These are phyloP conservation scores for Citrullus mucosospermus DNA, from an alignment of 306 rosid species.

Conservation along the genomic window DNA sequence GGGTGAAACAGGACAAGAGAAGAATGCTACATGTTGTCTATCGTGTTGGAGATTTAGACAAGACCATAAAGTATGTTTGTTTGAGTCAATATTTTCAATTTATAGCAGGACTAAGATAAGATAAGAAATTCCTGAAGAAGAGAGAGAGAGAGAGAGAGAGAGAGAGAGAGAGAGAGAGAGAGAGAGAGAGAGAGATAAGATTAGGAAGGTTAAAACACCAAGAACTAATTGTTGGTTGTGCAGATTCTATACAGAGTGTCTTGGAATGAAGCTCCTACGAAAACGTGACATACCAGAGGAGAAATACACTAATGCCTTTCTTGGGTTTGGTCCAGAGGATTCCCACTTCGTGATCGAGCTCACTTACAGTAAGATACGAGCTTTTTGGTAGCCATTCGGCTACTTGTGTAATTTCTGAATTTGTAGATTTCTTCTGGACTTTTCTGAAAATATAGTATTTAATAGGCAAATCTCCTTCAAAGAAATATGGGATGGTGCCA, in stretches of 20 bases:
- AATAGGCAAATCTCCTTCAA: neutral
- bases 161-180: neutral
- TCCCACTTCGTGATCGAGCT: conserved; percentile 75
- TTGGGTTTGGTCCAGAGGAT: conserved; percentile 88
- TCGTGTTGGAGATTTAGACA: conserved; percentile 78
- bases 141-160: neutral
- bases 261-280: conserved; percentile 80
- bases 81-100: neutral
- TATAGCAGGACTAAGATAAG: neutral
- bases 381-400: conserved; percentile 7
- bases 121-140: neutral
- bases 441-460: neutral
- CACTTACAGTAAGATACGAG: conserved; percentile 59
- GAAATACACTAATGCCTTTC: conserved; percentile 74
- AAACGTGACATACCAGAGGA: conserved; percentile 74
- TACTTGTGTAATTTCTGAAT: neutral
- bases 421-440: neutral
- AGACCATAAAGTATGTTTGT: conserved; percentile 64
- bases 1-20: conserved; percentile 71
- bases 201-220: neutral
- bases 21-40: conserved; percentile 81
- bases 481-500: neutral
- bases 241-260: conserved; percentile 80
- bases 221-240: conserved; percentile 16
- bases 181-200: neutral